Conservation (phyloP, 257 asterid genomes). For the Nemophila menziesii region DNA sequence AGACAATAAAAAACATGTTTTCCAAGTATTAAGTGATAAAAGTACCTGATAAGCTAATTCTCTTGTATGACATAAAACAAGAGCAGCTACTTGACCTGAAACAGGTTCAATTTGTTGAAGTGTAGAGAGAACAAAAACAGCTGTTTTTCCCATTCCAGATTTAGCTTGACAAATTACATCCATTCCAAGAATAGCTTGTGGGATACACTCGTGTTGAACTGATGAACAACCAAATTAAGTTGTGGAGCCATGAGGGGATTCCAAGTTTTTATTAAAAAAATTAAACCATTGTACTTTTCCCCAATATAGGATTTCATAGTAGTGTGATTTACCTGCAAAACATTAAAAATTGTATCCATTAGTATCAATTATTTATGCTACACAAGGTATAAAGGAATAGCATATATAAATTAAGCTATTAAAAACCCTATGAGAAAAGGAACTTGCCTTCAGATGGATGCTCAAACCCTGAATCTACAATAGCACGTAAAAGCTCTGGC, state of each 20-base stretch:
- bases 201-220: constrained; percentile 98
- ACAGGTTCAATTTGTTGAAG: constrained; percentile 83
- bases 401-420: neutral
- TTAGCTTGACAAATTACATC: constrained; percentile 97
- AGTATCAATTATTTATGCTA: too few species aligned
- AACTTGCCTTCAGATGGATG: constrained; percentile 47
- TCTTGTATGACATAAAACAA: constrained; percentile 72
- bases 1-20: neutral
- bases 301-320: constrained; percentile 46
- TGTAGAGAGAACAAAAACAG: constrained; percentile 86
- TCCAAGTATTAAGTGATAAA: neutral
- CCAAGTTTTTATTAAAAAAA: constrained; percentile 66
- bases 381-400: neutral
- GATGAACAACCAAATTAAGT: constrained; percentile 74
- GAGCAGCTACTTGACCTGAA: constrained; percentile 85
- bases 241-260: constrained; percentile 63
- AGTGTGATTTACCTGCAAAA: constrained; percentile 72
- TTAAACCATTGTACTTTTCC: constrained; percentile 74
- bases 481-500: constrained; percentile 41
- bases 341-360: neutral
- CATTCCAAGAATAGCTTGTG: constrained; percentile 94
- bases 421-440: too few species aligned
- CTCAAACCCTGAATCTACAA: constrained; percentile 43
- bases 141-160: constrained; percentile 96
- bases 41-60: constrained; percentile 83